Base-by-base conservation (phyloP, 2,329 filamentous ascomycete genomes). In the Colletotrichum sp. region DNA sequence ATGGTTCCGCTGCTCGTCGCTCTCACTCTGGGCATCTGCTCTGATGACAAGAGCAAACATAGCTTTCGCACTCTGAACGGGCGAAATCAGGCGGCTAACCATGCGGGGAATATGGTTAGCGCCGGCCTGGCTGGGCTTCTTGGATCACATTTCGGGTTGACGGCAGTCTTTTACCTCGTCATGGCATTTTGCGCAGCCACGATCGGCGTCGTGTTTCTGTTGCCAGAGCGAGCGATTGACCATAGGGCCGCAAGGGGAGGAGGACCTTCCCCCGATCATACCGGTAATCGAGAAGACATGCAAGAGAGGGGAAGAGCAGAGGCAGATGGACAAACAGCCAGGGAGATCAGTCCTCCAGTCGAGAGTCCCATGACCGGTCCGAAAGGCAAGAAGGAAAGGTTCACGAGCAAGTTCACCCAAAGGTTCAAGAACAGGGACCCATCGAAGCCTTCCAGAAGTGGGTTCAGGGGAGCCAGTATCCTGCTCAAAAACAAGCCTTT, bases 21-120 rank as follows among this genome's bases (percentile, higher is more conserved):
- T 3, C 72, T 75, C 10, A 75, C 72, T 0, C 72, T 75, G 24
- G 72, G 72, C 13, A 30, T 75, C 63, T 75, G 72, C 39, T 68
- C 69, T 6, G 60, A 21, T 12, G 24, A 68, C 15, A 72, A 72
- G 24, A 32, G 24, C 15, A 75, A 72, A 8, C 63, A 75, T 3
- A 72, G 36, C 57, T 75, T 75, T 16, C 72, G 72, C 55, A 16
- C 39, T 5, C 69, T 75, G 5, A 75, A 75, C 2, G 68, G 72
- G 0, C 63, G 63, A 24, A 75, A 72, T 9, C 72, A 75, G 24
- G 72, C 72, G 8, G 60, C 68, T 6, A 75, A 75, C 1, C 72
- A 75, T 12, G 72, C 72, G 6, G 72, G 72, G 1, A 75, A 75
- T 10, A 75, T 75, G 72, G 72, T 72, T 30, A 75, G 72, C 63